Conservation (phyloP, 805 yeast species). For the Myxozyma vanderwaltii region DNA sequence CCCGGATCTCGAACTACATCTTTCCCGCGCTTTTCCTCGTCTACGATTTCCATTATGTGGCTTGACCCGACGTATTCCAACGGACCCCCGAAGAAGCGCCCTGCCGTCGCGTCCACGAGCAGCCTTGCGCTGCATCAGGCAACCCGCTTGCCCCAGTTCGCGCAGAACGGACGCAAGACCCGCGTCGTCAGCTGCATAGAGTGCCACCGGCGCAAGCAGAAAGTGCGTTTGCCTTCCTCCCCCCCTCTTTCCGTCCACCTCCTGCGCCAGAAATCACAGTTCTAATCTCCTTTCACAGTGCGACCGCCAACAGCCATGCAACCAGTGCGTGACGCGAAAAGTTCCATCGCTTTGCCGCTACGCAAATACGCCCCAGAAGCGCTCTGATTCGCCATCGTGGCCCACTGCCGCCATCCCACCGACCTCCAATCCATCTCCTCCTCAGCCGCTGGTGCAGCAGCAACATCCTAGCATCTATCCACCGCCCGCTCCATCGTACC, state of each 20-base stretch:
- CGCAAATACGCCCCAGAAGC: slow-evolving; percentile 8
- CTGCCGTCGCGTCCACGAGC: background rate
- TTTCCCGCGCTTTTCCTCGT: too few relatives aligned
- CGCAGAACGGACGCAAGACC: background rate
- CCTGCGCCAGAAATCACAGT: background rate
- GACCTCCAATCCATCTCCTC: background rate
- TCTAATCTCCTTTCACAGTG: slow-evolving; percentile 11
- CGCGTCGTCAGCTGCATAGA: slow-evolving; percentile 28
- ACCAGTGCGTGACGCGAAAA: slow-evolving; percentile 23
- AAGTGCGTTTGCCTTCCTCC: slow-evolving; percentile 17
- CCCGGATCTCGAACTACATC: too few relatives aligned
- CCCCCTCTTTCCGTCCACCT: background rate
- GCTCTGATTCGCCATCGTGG: background rate
- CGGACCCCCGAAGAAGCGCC: background rate
- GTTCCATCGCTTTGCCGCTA: slow-evolving; percentile 22
- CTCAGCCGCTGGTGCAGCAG: background rate
- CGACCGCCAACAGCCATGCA: slow-evolving; percentile 26
- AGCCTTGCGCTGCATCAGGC: background rate
- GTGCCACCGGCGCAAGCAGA: slow-evolving; percentile 32
- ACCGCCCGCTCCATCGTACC: too few relatives aligned
- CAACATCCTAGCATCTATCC: background rate
- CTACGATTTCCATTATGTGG: background rate
- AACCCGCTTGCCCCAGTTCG: background rate
- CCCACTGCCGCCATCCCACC: too few relatives aligned
- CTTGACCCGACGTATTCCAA: background rate